Conservation (phyloP, 1,284 basidiomycete species). For the Pterulicium gracile region DNA sequence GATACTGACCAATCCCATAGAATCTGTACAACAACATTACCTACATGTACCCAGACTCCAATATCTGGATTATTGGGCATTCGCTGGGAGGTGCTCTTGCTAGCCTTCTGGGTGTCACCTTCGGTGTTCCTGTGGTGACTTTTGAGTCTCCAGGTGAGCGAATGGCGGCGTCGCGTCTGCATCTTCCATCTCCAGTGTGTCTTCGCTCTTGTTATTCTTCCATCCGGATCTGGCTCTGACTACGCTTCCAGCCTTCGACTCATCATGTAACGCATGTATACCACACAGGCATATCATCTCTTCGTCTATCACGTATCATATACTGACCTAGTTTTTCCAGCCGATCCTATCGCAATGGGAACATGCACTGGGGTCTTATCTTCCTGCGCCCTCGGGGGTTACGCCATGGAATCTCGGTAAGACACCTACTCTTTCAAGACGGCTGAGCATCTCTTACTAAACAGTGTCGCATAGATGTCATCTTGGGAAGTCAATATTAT, state of each 20-base stretch:
- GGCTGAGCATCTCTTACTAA: constrained; percentile 15
- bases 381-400: constrained; percentile 62
- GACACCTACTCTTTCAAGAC: constrained; percentile 13
- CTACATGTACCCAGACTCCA: constrained; percentile 86
- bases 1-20: constrained; percentile 27
- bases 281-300: constrained; percentile 44
- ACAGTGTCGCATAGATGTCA: constrained; percentile 57
- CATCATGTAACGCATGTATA: constrained; percentile 77
- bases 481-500: constrained; percentile 74
- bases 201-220: not conserved
- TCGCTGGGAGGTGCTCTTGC: constrained; percentile 52
- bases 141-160: constrained; percentile 91
- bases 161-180: constrained; percentile 76
- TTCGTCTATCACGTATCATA: not conserved
- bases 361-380: constrained; percentile 71
- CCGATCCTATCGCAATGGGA: constrained; percentile 80
- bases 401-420: constrained; percentile 67
- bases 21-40: constrained; percentile 92
- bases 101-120: constrained; percentile 82
- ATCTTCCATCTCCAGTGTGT: constrained; percentile 74
- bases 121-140: constrained; percentile 83
- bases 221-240: constrained; percentile 5
- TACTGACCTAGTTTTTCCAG: constrained; percentile 20
- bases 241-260: constrained; percentile 42
- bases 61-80: constrained; percentile 91